Evolutionary conservation across 192 early-diverging fungal species (phyloP), one percentile per base, ranked within the genome.

Genomic region (Rhizoclosmatium globosum): DNA sequence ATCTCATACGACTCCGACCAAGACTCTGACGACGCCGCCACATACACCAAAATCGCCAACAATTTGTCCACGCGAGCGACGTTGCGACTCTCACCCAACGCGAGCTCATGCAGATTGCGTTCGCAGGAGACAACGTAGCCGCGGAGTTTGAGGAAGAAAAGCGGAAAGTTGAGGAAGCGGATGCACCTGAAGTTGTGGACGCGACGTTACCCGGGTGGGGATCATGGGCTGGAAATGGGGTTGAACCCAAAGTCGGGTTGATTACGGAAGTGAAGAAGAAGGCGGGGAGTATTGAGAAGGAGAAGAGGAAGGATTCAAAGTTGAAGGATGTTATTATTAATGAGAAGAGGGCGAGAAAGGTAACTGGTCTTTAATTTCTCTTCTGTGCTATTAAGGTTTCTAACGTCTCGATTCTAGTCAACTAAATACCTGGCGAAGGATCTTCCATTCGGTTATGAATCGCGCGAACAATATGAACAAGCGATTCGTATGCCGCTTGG

Each of bases 201-300:
- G 64, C 94, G 66, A 94, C 93, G 7, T 85, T 99, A 74, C 98
- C 98, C n/a, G 98, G 98, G 68, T 99, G 98, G 97, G 96, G 96
- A 11, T 85, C 87, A 45, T 98, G 97, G 95, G 89, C 87, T 11
- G 91, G 92, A 38, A 84, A 87, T 1, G 92, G 91, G 38, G 77
- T 94, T 6, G 85, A 87, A 43, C 77, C 87, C 42, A 90, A 90
- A 77, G 89, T 92, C 74, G 89, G 89, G 68, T 87, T 92, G 78
- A 86, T 90, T 11, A 82, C 87, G 47, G 84, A 81, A 58, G 86
- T 87, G 64, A 79, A 87, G 0, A 82, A 86, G 80, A 68, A 80
- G 80, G 78, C 82, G 74, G 71, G 79, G 2, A 83, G 81, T n/a
- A 47, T 86, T 56, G 79, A 74, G 17, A 75, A 78, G 2, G 61